phyloP scores from a whole-genome alignment of 257 asterid genomes.

The Solanum pimpinellifolium region DNA sequence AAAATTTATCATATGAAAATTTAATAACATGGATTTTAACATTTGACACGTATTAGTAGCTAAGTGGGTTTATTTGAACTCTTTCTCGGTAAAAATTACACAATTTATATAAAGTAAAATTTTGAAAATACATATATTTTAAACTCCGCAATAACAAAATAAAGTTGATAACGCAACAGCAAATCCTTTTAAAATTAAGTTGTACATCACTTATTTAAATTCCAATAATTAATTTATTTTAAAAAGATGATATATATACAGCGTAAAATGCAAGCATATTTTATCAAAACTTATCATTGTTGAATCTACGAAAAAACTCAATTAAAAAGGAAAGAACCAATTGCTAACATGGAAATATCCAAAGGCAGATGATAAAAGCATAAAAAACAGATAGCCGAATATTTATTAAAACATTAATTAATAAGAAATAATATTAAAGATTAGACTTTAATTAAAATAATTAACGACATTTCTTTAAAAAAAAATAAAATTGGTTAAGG shows the following conservation, averaged over 20 bases:
- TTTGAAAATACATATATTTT: too few species aligned
- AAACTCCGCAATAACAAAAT: too few species aligned
- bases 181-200: too few species aligned
- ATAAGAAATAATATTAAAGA: background rate
- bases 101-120: rapidly evolving
- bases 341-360: background rate
- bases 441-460: background rate
- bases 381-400: background rate
- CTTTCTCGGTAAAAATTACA: too few species aligned
- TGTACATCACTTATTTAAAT: too few species aligned
- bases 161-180: rapidly evolving
- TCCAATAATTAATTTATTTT: too few species aligned
- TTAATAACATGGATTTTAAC: background rate
- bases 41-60: background rate
- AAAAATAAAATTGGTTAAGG: background rate
- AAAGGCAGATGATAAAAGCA: background rate
- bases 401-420: background rate
- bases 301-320: background rate
- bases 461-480: background rate
- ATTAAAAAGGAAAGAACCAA: background rate
- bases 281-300: background rate
- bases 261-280: background rate
- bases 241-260: too few species aligned
- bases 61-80: rapidly evolving
- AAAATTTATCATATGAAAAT: too few species aligned